Percentiles rank a stretch among this genome's conserved stretches.
Conservation (phyloP, 148 eudicot species). For the Selenicereus undatus region DNA sequence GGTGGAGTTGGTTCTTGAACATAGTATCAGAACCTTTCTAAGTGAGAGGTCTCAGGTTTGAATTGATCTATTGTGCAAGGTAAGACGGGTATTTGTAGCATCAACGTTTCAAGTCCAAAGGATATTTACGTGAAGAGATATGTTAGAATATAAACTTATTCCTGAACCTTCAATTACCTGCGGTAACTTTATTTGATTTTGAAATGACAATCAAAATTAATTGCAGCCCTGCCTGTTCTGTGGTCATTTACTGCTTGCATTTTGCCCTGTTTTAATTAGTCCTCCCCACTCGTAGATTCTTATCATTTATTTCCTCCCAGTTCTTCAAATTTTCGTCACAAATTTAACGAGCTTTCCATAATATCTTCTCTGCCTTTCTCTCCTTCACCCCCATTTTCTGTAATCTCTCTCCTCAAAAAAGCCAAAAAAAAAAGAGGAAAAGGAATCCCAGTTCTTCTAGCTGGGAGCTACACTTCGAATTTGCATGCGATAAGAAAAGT, state of each 20-base stretch:
- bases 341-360: neutral
- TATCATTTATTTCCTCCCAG: slow-evolving; percentile 1
- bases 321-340: slow-evolving; percentile 1
- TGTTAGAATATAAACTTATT: too few species aligned
- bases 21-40: too few species aligned
- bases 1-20: too few species aligned
- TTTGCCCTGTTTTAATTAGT: slow-evolving; percentile 5
- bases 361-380: neutral
- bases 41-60: too few species aligned
- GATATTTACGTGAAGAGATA: too few species aligned
- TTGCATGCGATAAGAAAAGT: slow-evolving; percentile 10
- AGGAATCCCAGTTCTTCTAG: neutral
- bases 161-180: too few species aligned
- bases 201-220: neutral
- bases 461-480: neutral
- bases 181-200: neutral
- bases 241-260: neutral
- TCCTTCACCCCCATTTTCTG: neutral
- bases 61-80: too few species aligned
- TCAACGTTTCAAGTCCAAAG: too few species aligned
- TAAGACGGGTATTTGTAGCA: too few species aligned
- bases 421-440: neutral
- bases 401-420: neutral
- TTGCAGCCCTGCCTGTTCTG: neutral
- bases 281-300: neutral